Conservation (phyloP, 768 basidiomycete genomes). For the Psilocybe cyanescens region DNA sequence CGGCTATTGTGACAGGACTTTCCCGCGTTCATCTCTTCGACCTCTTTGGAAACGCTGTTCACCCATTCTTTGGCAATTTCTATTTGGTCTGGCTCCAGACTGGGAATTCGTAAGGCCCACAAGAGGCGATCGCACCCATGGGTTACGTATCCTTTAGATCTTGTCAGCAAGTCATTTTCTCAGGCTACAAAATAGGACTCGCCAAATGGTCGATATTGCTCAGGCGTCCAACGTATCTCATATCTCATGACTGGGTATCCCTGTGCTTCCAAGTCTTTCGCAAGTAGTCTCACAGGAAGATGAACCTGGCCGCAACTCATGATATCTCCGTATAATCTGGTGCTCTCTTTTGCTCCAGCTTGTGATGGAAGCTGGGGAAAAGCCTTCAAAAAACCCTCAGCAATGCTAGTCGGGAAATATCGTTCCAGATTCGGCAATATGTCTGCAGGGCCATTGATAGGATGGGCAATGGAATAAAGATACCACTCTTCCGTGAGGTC, state of each 20-base stretch:
- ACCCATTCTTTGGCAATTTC: conserved; percentile 60
- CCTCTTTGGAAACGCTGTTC: conserved; percentile 48
- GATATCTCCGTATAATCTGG: conserved; percentile 59
- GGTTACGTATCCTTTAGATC: conserved; percentile 61
- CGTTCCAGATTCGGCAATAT: conserved; percentile 60
- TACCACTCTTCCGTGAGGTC: conserved; percentile 80
- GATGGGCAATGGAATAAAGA: conserved; percentile 73
- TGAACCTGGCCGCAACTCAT: conserved; percentile 68
- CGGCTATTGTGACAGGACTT: conserved; percentile 32
- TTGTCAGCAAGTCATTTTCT: background rate
- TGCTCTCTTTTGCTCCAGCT: conserved; percentile 45
- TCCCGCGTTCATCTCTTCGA: conserved; percentile 24
- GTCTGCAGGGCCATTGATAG: conserved; percentile 51
- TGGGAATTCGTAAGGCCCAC: conserved; percentile 62
- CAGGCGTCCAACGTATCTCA: conserved; percentile 70
- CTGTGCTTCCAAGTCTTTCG: conserved; percentile 56
- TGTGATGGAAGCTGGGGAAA: conserved; percentile 45
- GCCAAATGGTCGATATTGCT: conserved; percentile 58
- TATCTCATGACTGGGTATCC: conserved; percentile 73
- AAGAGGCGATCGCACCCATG: conserved; percentile 68
- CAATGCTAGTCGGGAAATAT: conserved; percentile 59
- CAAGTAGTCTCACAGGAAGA: conserved; percentile 65
- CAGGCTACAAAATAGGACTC: conserved; percentile 13
- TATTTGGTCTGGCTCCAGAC: conserved; percentile 48
- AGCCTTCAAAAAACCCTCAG: conserved; percentile 44